These are phyloP conservation scores for Paradendryphiella salina DNA, from an alignment of 2,329 filamentous ascomycete species.

Conservation along the genomic window DNA sequence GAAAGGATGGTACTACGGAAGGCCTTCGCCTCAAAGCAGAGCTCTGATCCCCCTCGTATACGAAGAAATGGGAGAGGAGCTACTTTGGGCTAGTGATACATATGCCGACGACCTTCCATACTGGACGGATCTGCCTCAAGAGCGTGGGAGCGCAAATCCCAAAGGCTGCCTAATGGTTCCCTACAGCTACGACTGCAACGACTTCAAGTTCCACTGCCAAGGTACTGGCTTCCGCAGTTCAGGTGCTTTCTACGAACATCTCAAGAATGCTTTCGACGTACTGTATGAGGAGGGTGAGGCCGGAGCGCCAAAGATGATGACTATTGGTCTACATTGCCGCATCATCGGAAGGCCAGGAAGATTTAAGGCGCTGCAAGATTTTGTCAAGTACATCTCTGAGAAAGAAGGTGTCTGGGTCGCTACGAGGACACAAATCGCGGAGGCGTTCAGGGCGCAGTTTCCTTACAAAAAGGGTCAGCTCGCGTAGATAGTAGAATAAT, in stretches of 20 bases:
- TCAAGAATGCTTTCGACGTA: constrained; percentile 59
- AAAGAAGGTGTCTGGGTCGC: constrained; percentile 62
- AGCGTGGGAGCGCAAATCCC: constrained; percentile 46
- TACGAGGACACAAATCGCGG: constrained; percentile 57
- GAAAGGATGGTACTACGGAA: constrained; percentile 56
- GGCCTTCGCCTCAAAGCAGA: constrained; percentile 51
- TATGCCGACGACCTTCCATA: constrained; percentile 62
- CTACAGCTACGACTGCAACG: constrained; percentile 60
- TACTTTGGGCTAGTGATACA: constrained; percentile 56
- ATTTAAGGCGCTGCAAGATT: constrained; percentile 56
- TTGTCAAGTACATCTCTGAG: constrained; percentile 57
- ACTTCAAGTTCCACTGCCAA: constrained; percentile 54
- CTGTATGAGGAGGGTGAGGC: constrained; percentile 57
- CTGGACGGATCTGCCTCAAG: constrained; percentile 58
- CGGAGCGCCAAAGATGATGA: constrained; percentile 55
- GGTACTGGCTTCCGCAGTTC: constrained; percentile 53
- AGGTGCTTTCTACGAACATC: constrained; percentile 50
- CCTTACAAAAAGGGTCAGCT: constrained; percentile 54
- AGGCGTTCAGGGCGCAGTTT: constrained; percentile 54
- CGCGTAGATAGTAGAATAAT: constrained; percentile 15
- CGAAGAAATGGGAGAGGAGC: constrained; percentile 56
- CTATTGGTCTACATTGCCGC: constrained; percentile 58
- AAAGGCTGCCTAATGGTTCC: constrained; percentile 60
- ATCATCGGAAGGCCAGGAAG: constrained; percentile 59
- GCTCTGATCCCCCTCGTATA: constrained; percentile 56